Evolutionary conservation across 495 filamentous ascomycete species (phyloP).

Genomic region (Talaromyces proteolyticus): DNA sequence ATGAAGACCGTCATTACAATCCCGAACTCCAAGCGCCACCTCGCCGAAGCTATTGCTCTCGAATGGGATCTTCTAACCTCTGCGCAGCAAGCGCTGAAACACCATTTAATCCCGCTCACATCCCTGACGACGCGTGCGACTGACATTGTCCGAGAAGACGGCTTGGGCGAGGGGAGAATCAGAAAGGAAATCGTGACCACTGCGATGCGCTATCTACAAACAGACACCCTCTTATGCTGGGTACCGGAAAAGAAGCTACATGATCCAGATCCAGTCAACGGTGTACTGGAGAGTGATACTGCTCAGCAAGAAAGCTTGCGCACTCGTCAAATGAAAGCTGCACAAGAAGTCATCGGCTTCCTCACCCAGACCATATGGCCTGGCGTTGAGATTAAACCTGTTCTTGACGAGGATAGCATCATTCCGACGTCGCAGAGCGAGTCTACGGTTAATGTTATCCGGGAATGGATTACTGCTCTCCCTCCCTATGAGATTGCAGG

Average conservation of each 20-base stretch:
- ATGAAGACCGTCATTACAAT: constrained; percentile 64
- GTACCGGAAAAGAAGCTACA: constrained; percentile 52
- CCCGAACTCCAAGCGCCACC: constrained; percentile 67
- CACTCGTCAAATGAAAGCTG: constrained; percentile 62
- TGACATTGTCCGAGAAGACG: constrained; percentile 68
- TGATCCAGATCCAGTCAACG: constrained; percentile 19
- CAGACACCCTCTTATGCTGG: constrained; percentile 93
- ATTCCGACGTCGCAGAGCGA: constrained; percentile 64
- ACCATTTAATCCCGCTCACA: constrained; percentile 86
- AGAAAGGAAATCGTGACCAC: constrained; percentile 57
- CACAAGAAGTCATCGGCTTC: constrained; percentile 61
- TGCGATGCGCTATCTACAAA: constrained; percentile 80
- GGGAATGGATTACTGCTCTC: constrained; percentile 70
- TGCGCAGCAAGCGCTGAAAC: constrained; percentile 67
- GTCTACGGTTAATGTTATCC: constrained; percentile 66
- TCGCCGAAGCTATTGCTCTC: constrained; percentile 79
- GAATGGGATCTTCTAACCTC: constrained; percentile 88
- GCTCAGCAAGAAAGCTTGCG: constrained; percentile 52
- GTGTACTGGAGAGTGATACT: constrained; percentile 21
- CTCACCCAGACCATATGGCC: constrained; percentile 78
- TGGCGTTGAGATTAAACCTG: constrained; percentile 67
- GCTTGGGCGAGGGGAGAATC: constrained; percentile 29
- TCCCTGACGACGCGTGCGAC: constrained; percentile 73
- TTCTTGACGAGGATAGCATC: constrained; percentile 68
- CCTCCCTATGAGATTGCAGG: constrained; percentile 75